phyloP scores from a whole-genome alignment of 116 monocot species.

The Posidonia oceanica region DNA sequence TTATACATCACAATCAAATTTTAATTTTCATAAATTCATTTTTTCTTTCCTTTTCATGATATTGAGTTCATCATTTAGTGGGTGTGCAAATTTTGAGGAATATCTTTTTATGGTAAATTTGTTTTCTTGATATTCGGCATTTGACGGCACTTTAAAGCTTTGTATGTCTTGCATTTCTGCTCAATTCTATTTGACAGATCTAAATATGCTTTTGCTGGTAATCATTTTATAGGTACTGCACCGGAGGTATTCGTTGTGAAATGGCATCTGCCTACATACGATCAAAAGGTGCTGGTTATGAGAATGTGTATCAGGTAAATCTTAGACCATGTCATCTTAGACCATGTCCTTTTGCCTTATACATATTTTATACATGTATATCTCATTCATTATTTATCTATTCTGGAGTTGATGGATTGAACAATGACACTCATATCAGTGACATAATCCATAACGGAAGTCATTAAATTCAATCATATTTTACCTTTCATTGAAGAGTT shows the following conservation, averaged over 20 bases:
- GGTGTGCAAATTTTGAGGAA: no score
- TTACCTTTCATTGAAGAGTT: no score
- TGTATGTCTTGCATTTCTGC: not conserved
- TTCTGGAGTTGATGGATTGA: no score
- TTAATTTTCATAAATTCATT: no score
- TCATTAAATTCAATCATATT: no score
- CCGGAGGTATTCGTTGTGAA: slow-evolving; percentile 97
- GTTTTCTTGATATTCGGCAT: no score
- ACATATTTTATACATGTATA: not conserved
- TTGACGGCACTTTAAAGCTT: not conserved
- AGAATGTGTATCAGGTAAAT: slow-evolving; percentile 86
- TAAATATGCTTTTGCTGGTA: not conserved
- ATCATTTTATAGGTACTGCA: slow-evolving; percentile 70
- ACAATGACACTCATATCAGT: no score
- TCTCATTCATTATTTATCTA: not conserved
- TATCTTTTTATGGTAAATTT: no score
- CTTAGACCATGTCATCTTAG: not conserved
- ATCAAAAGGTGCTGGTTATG: slow-evolving; percentile 85
- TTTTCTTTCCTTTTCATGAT: no score
- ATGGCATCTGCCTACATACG: slow-evolving; percentile 96
- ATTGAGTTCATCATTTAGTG: no score
- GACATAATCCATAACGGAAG: no score
- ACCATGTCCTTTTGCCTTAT: not conserved
- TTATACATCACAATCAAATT: no score
- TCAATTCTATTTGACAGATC: not conserved